Conservation (phyloP, 805 yeast genomes). For the Hagleromyces aurorensis region DNA sequence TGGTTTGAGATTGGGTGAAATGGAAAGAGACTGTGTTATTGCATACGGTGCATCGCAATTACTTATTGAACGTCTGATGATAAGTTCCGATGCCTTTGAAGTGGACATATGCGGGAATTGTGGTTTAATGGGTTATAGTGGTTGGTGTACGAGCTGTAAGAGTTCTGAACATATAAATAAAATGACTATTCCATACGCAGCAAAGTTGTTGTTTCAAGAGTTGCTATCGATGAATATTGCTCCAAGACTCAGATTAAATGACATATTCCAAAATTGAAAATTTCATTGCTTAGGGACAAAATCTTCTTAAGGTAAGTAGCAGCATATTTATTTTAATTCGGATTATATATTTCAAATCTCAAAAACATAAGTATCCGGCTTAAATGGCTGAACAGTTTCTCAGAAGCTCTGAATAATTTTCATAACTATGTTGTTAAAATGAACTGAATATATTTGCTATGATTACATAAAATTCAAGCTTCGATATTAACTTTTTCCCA, state of each 20-base stretch:
- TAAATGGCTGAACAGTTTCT: not conserved
- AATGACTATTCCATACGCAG: constrained; percentile 99
- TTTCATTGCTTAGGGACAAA: not conserved
- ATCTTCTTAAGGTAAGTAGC: too few species aligned
- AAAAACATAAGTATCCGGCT: too few species aligned
- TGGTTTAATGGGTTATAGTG: constrained; percentile 95
- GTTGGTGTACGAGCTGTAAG: constrained; percentile 97
- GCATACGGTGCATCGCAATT: constrained; percentile 98
- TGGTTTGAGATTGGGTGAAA: constrained; percentile 96
- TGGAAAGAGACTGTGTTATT: constrained; percentile 99
- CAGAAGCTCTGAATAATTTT: not conserved
- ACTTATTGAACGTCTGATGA: constrained; percentile 87
- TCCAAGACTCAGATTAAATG: constrained; percentile 84
- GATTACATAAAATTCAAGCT: too few species aligned
- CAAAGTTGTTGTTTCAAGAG: constrained; percentile 94
- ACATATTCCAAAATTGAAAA: constrained; percentile 48
- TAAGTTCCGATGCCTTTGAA: constrained; percentile 95
- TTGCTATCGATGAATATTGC: constrained; percentile 98
- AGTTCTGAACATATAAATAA: constrained; percentile 77
- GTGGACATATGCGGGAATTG: constrained; percentile 91
- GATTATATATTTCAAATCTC: too few species aligned
- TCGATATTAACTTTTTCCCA: constrained; percentile 1
- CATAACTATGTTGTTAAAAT: too few species aligned
- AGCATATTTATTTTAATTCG: too few species aligned
- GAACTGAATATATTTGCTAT: too few species aligned